Evolutionary conservation across 2,329 filamentous ascomycete genomes (phyloP), one percentile per base, ranked within the genome.

Genomic region (Diaporthe eres): DNA sequence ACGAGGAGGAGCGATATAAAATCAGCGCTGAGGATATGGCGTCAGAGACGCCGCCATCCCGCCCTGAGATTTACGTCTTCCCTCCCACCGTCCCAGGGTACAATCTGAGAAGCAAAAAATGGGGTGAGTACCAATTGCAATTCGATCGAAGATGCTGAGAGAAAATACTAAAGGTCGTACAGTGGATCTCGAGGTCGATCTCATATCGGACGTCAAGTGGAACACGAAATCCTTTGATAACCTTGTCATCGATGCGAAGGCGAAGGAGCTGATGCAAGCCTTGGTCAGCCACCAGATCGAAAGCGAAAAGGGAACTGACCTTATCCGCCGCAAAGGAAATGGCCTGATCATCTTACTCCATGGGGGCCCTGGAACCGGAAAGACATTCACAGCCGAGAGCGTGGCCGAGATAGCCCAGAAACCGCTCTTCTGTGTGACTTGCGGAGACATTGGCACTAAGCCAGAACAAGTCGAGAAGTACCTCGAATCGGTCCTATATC

Each of bases 351-450:
- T 84, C 31, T 76, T 85, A 0, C 79, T 85, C 0, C 83, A 85
- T 51, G 83, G 84, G 0, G 78, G 79, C 3, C 84, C 84, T 0
- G 84, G 83, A 1, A 84, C 82, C 0, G 83, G 84, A 2, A 85
- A 85, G 71, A 84, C 83, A 1, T 74, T 84, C 44, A 85, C 84
- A 1, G 84, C 83, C 0, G 82, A 84, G 61, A 76, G 80, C 34
- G 81, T 85, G 0, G 85, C 85, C 0, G 84, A 86, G 57, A 77
- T 82, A 13, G 81, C 83, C 22, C 74, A 81, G 49, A 82, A 81
- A 44, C 83, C 84, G 0, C 76, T 86, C 0, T 85, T 84, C 75
- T 78, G 80, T 15, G 82, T 85, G 2, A 85, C 83, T 1, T 84
- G 81, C 34, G 84, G 84, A 10, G 85, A 86, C 60, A 78, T 86